Conservation (phyloP, 257 asterid species). For the Avicennia marina region DNA sequence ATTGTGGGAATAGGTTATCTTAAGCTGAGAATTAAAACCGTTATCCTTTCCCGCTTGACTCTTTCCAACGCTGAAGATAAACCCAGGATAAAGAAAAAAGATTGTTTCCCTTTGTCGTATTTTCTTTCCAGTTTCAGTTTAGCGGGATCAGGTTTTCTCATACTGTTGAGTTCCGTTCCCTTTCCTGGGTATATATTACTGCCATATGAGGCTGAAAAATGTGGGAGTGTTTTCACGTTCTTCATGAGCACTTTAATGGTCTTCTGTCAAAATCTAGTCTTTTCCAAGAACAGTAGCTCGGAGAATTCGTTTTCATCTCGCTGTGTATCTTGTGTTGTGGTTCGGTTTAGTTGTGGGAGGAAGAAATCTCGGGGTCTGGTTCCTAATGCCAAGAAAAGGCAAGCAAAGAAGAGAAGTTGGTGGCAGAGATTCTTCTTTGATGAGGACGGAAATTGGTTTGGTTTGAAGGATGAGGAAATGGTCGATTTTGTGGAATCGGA, state of each 20-base stretch:
- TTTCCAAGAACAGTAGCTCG: constrained; percentile 27
- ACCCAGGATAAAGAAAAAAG: constrained; percentile 16
- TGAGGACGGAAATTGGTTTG: constrained; percentile 89
- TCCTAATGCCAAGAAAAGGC: constrained; percentile 65
- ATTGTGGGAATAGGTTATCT: constrained; percentile 28
- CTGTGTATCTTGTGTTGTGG: constrained; percentile 24
- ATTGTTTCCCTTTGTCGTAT: constrained; percentile 12
- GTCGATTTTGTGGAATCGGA: constrained; percentile 55
- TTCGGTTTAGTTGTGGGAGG: constrained; percentile 39
- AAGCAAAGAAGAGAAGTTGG: constrained; percentile 61
- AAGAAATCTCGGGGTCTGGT: constrained; percentile 43
- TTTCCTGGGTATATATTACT: constrained; percentile 6
- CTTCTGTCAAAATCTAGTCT: constrained; percentile 50
- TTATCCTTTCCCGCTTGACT: constrained; percentile 51
- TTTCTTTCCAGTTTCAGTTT: constrained; percentile 3
- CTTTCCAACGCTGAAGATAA: constrained; percentile 24
- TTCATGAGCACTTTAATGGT: constrained; percentile 89
- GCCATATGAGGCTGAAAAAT: constrained; percentile 56
- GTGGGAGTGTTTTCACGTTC: constrained; percentile 53
- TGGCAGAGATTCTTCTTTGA: constrained; percentile 78
- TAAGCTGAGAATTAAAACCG: constrained; percentile 30
- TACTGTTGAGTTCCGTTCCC: constrained; percentile 7
- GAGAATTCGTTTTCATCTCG: constrained; percentile 24
- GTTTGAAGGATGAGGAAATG: constrained; percentile 73
- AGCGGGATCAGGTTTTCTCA: constrained; percentile 21